A percentile compares a stretch with the other conserved stretches of the same genome.
phyloP scores from a whole-genome alignment of 2,329 filamentous ascomycete species.

The Didymella lethalis region DNA sequence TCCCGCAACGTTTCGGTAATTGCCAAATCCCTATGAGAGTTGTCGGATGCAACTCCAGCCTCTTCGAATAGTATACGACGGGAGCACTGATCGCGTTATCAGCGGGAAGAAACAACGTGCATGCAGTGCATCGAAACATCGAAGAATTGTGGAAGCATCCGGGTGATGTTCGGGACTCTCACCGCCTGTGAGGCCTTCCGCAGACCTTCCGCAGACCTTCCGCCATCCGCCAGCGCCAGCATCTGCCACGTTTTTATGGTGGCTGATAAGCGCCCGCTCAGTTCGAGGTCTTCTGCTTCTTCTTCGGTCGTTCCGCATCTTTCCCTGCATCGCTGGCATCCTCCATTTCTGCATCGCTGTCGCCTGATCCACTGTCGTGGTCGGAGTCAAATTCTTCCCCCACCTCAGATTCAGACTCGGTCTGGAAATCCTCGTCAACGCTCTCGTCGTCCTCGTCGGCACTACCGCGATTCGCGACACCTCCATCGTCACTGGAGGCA shows the following conservation, averaged over 20 bases:
- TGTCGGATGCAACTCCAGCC: slow-evolving; percentile 32
- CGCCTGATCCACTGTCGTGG: slow-evolving; percentile 83
- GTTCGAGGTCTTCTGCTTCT: slow-evolving; percentile 65
- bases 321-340: slow-evolving; percentile 64
- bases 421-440: slow-evolving; percentile 93
- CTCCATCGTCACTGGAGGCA: slow-evolving; percentile 78
- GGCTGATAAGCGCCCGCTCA: slow-evolving; percentile 26
- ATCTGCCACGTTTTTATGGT: slow-evolving; percentile 10
- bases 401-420: slow-evolving; percentile 91
- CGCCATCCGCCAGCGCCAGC: neutral
- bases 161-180: slow-evolving; percentile 30
- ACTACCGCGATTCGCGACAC: slow-evolving; percentile 80
- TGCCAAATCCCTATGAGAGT: slow-evolving; percentile 22
- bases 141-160: slow-evolving; percentile 33
- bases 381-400: slow-evolving; percentile 94
- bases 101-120: slow-evolving; percentile 23
- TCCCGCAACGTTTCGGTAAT: slow-evolving; percentile 26
- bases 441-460: slow-evolving; percentile 97
- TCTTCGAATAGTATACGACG: slow-evolving; percentile 6
- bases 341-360: slow-evolving; percentile 69
- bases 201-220: slow-evolving; percentile 8
- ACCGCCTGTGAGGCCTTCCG: slow-evolving; percentile 15
- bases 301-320: slow-evolving; percentile 66
- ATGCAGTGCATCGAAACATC: slow-evolving; percentile 32
- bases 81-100: slow-evolving; percentile 19